Conservation (phyloP, 2,329 filamentous ascomycete genomes). For the Aspergillus vadensis region DNA sequence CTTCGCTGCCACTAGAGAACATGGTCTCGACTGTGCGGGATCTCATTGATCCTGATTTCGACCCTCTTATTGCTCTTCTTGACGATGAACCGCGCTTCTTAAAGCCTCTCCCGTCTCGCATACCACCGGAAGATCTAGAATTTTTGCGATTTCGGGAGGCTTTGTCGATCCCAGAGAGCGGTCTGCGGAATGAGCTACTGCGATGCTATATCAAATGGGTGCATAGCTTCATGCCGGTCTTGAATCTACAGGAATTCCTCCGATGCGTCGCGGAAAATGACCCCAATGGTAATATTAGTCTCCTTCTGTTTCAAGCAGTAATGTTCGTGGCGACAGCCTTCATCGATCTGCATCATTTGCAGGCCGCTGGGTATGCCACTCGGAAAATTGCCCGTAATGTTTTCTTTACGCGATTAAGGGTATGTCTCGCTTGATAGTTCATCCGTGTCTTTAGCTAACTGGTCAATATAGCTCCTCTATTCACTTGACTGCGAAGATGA, state of each 20-base stretch:
- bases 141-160: constrained; percentile 81
- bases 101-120: constrained; percentile 72
- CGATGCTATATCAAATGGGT: constrained; percentile 81
- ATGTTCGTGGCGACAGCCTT: constrained; percentile 89
- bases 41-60: constrained; percentile 42
- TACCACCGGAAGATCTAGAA: constrained; percentile 74
- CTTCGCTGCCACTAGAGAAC: constrained; percentile 37
- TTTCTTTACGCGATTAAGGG: constrained; percentile 81
- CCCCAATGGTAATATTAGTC: constrained; percentile 69
- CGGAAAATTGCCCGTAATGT: constrained; percentile 78
- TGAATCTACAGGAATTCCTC: constrained; percentile 64
- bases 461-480: constrained; percentile 68
- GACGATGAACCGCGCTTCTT: constrained; percentile 62
- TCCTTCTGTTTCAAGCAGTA: constrained; percentile 86
- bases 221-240: constrained; percentile 84
- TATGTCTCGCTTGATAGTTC: constrained; percentile 38
- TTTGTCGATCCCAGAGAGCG: constrained; percentile 67
- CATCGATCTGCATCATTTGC: constrained; percentile 72
- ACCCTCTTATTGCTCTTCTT: constrained; percentile 39
- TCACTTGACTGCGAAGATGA: constrained; percentile 90
- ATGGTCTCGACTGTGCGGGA: constrained; percentile 43
- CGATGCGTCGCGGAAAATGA: constrained; percentile 62
- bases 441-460: constrained; percentile 1
- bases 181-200: constrained; percentile 74
- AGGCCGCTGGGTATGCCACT: constrained; percentile 70